phyloP scores from a whole-genome alignment of 2,329 filamentous ascomycete genomes.

The Arthrobotrys megalospora region DNA sequence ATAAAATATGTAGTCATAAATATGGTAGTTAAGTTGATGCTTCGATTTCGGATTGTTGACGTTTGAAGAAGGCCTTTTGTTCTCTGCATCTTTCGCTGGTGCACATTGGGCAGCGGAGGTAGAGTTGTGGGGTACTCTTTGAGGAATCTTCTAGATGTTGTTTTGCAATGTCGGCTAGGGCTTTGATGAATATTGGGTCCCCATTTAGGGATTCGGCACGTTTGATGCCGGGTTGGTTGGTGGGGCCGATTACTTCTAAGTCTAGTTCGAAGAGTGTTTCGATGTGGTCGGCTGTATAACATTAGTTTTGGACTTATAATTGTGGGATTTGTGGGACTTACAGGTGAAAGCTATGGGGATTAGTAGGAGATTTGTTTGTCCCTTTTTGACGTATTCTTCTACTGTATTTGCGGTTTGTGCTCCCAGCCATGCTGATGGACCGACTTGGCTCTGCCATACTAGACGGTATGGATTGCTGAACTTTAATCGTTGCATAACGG shows the following conservation, averaged over 20 bases:
- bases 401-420: constrained; percentile 93
- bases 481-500: constrained; percentile 91
- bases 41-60: constrained; percentile 39
- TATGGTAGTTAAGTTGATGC: neutral
- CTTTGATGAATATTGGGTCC: constrained; percentile 89
- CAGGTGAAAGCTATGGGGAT: constrained; percentile 97
- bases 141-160: constrained; percentile 80
- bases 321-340: constrained; percentile 26
- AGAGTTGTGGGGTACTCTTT: constrained; percentile 87
- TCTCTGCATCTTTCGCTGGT: constrained; percentile 89
- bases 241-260: constrained; percentile 93
- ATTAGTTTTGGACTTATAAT: constrained; percentile 15
- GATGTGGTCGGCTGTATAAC: constrained; percentile 83
- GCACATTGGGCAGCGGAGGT: constrained; percentile 91
- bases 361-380: constrained; percentile 89
- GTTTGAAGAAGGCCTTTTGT: constrained; percentile 70
- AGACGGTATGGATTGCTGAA: constrained; percentile 93
- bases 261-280: constrained; percentile 97
- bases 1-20: neutral
- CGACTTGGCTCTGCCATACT: constrained; percentile 98
- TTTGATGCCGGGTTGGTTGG: constrained; percentile 83
- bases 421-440: constrained; percentile 93
- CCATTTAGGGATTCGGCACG: constrained; percentile 93
- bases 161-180: constrained; percentile 88
- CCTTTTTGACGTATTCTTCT: constrained; percentile 88